Conservation (phyloP, 106 monocot species). For the Phalaenopsis aphrodite region DNA sequence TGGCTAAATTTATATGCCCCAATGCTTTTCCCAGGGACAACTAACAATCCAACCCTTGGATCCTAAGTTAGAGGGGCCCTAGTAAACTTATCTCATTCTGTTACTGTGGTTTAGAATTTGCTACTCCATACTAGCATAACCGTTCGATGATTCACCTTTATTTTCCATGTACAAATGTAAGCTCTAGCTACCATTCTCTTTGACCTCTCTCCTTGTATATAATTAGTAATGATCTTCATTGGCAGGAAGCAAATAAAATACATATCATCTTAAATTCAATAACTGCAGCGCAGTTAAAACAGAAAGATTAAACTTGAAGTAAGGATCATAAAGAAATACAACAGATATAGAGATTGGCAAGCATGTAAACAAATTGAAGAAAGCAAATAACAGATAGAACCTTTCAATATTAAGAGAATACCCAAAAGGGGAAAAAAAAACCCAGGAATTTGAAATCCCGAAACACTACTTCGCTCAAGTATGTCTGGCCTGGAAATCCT, state of each 20-base stretch:
- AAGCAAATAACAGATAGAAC: not conserved
- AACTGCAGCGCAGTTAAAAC: not conserved
- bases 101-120: no score
- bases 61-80: no score
- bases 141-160: no score
- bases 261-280: not conserved
- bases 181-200: no score
- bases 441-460: not conserved
- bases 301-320: not conserved
- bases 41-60: no score
- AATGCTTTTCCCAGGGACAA: no score
- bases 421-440: not conserved
- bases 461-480: conserved; percentile 7
- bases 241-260: not conserved
- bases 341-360: not conserved
- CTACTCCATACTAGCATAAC: no score
- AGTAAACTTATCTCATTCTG: no score
- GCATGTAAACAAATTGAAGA: not conserved
- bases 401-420: not conserved
- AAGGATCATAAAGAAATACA: not conserved
- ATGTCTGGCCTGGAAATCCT: conserved; percentile 92
- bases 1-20: no score
- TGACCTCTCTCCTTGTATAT: no score
- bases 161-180: no score
- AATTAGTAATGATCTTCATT: no score